A percentile compares a stretch with the other conserved stretches of the same genome.
phyloP scores from a whole-genome alignment of 371 early-diverging fungal species.

The Actinomortierella ambigua region DNA sequence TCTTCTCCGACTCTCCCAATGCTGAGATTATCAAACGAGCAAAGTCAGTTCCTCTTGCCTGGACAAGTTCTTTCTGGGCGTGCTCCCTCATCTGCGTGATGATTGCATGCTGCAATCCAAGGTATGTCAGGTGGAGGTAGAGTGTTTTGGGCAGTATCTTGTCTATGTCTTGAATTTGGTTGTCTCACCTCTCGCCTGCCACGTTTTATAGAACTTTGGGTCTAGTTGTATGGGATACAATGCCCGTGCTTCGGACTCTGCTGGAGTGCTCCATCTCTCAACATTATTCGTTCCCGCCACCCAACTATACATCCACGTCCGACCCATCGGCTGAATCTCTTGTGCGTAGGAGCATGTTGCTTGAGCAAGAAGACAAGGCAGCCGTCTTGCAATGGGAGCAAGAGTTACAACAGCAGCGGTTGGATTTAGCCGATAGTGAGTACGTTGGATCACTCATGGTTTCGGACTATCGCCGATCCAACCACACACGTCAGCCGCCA shows the following conservation, averaged over 20 bases:
- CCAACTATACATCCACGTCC: slow-evolving; percentile 39
- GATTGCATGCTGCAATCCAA: slow-evolving; percentile 40
- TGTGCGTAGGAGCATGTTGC: slow-evolving; percentile 16
- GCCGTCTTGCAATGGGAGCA: slow-evolving; percentile 40
- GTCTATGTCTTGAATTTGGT: neutral
- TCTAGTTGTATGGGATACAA: slow-evolving; percentile 44
- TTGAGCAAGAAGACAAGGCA: slow-evolving; percentile 30
- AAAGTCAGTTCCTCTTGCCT: slow-evolving; percentile 24
- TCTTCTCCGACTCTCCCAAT: slow-evolving; percentile 20
- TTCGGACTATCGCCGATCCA: slow-evolving; percentile 25
- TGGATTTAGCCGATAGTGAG: slow-evolving; percentile 23
- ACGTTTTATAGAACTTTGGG: slow-evolving; percentile 29
- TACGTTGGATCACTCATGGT: slow-evolving; percentile 36
- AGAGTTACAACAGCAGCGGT: slow-evolving; percentile 9
- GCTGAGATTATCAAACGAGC: slow-evolving; percentile 16
- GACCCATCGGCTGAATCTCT: slow-evolving; percentile 40
- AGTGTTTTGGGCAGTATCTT: neutral
- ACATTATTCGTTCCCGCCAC: slow-evolving; percentile 43
- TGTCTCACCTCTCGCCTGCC: neutral
- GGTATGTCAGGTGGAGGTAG: slow-evolving; percentile 17
- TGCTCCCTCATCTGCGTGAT: slow-evolving; percentile 26
- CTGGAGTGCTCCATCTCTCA: slow-evolving; percentile 43
- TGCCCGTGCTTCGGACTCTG: slow-evolving; percentile 37
- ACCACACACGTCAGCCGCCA: slow-evolving; percentile 32
- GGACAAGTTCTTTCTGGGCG: slow-evolving; percentile 37